These are phyloP conservation scores for Apiospora phragmitis DNA, from an alignment of 2,329 filamentous ascomycete species.

Conservation along the genomic window DNA sequence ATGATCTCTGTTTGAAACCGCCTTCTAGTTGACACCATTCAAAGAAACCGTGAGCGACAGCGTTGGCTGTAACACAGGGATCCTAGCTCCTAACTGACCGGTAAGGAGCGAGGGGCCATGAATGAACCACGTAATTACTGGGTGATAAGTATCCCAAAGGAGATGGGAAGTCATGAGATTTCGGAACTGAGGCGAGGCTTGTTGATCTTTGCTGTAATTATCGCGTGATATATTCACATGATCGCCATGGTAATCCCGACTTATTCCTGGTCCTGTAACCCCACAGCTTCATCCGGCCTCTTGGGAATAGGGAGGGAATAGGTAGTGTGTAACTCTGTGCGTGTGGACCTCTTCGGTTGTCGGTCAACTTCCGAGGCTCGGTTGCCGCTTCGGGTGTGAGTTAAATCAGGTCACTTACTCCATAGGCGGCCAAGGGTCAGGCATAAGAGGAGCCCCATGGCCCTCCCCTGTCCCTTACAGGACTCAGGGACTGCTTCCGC, in stretches of 20 bases:
- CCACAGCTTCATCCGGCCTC: neutral
- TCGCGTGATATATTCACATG: neutral
- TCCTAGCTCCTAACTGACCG: neutral
- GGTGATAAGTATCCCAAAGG: neutral
- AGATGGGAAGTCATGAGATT: neutral
- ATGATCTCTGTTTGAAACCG: no score
- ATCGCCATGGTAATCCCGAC: neutral
- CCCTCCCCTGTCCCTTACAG: neutral
- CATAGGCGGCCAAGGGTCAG: neutral
- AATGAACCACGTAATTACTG: neutral
- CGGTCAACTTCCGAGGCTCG: neutral
- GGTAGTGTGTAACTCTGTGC: neutral
- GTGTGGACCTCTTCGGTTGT: neutral
- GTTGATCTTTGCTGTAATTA: neutral
- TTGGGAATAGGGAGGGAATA: no score
- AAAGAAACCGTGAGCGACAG: no score
- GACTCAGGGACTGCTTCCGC: no score
- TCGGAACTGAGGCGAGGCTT: neutral
- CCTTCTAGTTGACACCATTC: no score
- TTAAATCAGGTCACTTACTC: neutral
- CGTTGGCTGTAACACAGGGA: no score
- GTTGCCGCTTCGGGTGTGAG: neutral
- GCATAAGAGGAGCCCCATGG: neutral
- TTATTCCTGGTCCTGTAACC: neutral
- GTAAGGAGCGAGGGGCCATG: neutral